Evolutionary conservation across 441 rosid species (phyloP).

Genomic region (Erysimum cheiri): DNA sequence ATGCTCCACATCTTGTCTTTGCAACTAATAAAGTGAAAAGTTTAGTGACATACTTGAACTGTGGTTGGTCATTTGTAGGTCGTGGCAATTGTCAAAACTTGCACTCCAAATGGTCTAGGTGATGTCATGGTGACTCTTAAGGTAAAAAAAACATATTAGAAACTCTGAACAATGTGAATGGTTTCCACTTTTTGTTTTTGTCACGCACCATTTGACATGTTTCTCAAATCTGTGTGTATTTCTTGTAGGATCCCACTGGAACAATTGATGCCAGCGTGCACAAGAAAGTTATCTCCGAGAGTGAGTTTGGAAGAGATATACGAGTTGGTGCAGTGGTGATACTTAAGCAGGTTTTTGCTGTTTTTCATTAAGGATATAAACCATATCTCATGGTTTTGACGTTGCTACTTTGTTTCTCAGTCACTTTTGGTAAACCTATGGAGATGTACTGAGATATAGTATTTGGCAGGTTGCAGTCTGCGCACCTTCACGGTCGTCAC

Average conservation of each 20-base stretch:
- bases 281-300: slow-evolving; percentile 57
- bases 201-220: background rate
- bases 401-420: slow-evolving; percentile 3
- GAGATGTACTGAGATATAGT: slow-evolving; percentile 36
- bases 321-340: slow-evolving; percentile 74
- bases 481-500: slow-evolving; percentile 54
- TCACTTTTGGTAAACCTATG: slow-evolving; percentile 8
- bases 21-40: slow-evolving; percentile 9
- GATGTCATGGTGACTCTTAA: slow-evolving; percentile 85
- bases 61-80: slow-evolving; percentile 51
- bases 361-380: slow-evolving; percentile 15
- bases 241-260: slow-evolving; percentile 81
- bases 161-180: slow-evolving; percentile 10
- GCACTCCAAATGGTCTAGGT: slow-evolving; percentile 79
- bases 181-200: slow-evolving; percentile 7
- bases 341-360: slow-evolving; percentile 65
- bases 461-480: slow-evolving; percentile 79
- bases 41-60: slow-evolving; percentile 20
- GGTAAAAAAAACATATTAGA: slow-evolving; percentile 48
- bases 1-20: background rate
- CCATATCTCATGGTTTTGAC: slow-evolving; percentile 16
- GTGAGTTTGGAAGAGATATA: slow-evolving; percentile 65
- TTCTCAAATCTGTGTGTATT: slow-evolving; percentile 28
- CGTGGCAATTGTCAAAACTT: slow-evolving; percentile 73
- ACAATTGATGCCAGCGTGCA: slow-evolving; percentile 77